Base-by-base conservation (phyloP, 208 protist species). In the Leishmania aethiopica region DNA sequence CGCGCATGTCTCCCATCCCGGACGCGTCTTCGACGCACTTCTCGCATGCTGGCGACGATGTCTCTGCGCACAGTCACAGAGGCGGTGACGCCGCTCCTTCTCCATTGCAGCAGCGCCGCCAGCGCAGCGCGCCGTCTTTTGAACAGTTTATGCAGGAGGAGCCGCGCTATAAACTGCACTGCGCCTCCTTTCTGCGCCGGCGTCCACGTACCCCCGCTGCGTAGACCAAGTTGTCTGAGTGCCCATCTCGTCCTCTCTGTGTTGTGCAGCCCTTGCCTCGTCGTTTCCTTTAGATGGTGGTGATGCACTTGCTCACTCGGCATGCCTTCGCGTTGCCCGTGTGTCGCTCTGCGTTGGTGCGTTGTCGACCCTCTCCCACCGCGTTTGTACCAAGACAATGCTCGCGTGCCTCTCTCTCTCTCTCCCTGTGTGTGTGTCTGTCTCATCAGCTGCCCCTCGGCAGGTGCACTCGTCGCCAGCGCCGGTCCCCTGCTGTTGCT, bases 71-170 rank as follows among this genome's bases (percentile, higher is more conserved):
- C 17, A 57, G 47, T n/a, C 5, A 64, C 35, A 28, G 15, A 25
- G 47, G 73, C n/a, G 37, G 8, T 28, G 40, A 17, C 1, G 40
- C 74, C 22, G 67, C 71, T 1, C 40, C 75, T 37, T 15, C 22
- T 3, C 76, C 47, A 10, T 81, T 74, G 42, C 75, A 69, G 42
- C 49, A 45, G 5, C 69, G 6, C 35, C 35, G 40, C 42, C 62
- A 22, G 4, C 71, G 51, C 6, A 83, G 76, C 8, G 79, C 66
- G 42, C 79, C 84, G 53, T 88, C 82, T 10, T 96, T 93, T 87
- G 93, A 96, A 51, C 89, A 92, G 37, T 96, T 92, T 82, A 96
- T 96, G 93, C 74, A 90, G 37, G 87, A 93, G 76, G 88, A 92
- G 57, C 87, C 93, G 55, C 83, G 79, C 19, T 96, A 92, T 67